A percentile compares a stretch with the other conserved stretches of the same genome.
Conservation (phyloP, 768 basidiomycete species). For the Leccinum subtestaceum region DNA sequence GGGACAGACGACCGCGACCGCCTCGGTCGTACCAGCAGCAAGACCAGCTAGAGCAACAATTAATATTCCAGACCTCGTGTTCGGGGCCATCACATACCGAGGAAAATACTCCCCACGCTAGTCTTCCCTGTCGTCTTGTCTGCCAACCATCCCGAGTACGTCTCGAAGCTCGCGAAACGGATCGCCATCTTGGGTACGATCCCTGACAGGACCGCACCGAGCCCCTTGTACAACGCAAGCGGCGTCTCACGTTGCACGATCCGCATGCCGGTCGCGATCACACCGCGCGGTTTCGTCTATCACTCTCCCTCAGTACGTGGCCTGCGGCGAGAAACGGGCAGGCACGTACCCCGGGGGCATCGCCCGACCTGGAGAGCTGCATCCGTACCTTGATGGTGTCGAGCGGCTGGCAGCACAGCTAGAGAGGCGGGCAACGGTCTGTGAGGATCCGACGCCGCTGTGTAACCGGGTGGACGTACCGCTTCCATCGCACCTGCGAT, state of each 20-base stretch:
- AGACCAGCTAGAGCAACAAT: conserved; percentile 70
- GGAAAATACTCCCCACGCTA: conserved; percentile 74
- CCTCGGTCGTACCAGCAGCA: conserved; percentile 94
- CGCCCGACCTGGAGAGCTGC: conserved; percentile 88
- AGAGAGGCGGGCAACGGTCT: neutral
- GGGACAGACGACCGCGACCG: conserved; percentile 90
- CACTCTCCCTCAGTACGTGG: conserved; percentile 1
- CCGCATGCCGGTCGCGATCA: conserved; percentile 84
- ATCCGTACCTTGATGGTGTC: conserved; percentile 99
- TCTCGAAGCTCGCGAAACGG: conserved; percentile 96
- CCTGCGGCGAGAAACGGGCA: neutral
- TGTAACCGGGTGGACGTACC: conserved; percentile 38
- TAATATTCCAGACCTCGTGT: neutral
- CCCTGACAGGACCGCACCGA: conserved; percentile 93
- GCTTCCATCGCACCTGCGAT: conserved; percentile 94
- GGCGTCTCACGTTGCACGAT: conserved; percentile 92
- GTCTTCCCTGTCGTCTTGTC: conserved; percentile 78
- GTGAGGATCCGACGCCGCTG: conserved; percentile 4
- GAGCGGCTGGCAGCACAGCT: conserved; percentile 87
- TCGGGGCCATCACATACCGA: conserved; percentile 52
- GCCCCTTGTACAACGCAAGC: conserved; percentile 94
- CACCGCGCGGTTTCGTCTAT: conserved; percentile 91
- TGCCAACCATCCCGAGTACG: conserved; percentile 83
- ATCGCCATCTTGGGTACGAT: conserved; percentile 99
- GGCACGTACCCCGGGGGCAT: conserved; percentile 73